A percentile compares a stretch with the other conserved stretches of the same genome.
Conservation (phyloP, 2,329 filamentous ascomycete genomes). For the Aspergillus melleus region DNA sequence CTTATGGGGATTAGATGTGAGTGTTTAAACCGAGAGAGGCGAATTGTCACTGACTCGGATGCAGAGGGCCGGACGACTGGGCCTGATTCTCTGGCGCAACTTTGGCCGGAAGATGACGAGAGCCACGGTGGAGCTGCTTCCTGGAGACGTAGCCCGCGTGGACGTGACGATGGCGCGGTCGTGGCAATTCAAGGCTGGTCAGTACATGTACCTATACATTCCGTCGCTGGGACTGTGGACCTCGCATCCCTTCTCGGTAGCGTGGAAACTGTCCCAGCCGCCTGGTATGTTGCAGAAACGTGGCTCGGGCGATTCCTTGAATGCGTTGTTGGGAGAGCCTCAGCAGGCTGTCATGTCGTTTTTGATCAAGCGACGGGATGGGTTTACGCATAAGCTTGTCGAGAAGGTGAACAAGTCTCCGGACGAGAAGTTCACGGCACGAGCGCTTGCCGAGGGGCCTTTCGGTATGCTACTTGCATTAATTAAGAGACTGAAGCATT, state of each 20-base stretch:
- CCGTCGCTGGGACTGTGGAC: conserved; percentile 46
- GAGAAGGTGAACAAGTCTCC: conserved; percentile 26
- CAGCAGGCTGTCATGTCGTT: conserved; percentile 33
- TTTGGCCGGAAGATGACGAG: conserved; percentile 47
- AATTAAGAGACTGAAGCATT: neutral
- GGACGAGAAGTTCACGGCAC: conserved; percentile 26
- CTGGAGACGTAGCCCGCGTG: conserved; percentile 55
- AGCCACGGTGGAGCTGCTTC: conserved; percentile 56
- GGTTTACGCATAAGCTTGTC: conserved; percentile 34
- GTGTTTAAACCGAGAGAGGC: conserved; percentile 2
- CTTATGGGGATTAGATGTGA: conserved; percentile 35
- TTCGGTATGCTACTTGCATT: conserved; percentile 27
- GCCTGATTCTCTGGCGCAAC: conserved; percentile 54
- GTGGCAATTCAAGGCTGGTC: conserved; percentile 42
- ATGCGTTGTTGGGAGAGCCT: conserved; percentile 24
- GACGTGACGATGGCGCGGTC: conserved; percentile 31
- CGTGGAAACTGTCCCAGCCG: conserved; percentile 33
- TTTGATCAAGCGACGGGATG: conserved; percentile 34
- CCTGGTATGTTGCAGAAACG: conserved; percentile 24
- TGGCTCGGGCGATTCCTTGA: conserved; percentile 31
- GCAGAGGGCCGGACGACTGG: conserved; percentile 46
- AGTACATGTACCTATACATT: conserved; percentile 60
- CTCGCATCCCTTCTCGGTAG: conserved; percentile 45
- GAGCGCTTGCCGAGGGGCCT: conserved; percentile 36
- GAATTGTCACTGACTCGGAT: conserved; percentile 20